phyloP scores from a whole-genome alignment of 495 filamentous ascomycete species.

The Talaromyces proteolyticus region DNA sequence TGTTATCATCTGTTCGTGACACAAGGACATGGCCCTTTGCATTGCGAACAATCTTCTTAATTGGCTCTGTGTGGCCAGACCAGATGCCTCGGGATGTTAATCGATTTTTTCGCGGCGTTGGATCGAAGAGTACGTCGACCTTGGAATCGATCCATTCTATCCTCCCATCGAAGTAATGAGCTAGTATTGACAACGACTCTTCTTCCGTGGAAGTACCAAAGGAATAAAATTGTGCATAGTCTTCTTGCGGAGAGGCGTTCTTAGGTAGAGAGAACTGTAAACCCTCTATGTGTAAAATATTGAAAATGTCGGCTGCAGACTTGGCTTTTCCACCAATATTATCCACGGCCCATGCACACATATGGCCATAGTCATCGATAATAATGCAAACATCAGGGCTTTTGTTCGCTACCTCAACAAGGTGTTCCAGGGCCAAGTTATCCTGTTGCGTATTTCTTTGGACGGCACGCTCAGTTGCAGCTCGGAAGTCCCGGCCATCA shows the following conservation, averaged over 20 bases:
- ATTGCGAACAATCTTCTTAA: conserved; percentile 82
- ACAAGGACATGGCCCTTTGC: conserved; percentile 72
- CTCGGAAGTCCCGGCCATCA: conserved; percentile 73
- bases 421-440: conserved; percentile 69
- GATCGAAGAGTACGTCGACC: conserved; percentile 78
- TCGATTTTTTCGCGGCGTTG: conserved; percentile 58
- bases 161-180: conserved; percentile 82
- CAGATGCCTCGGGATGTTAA: conserved; percentile 56
- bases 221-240: conserved; percentile 66
- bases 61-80: conserved; percentile 76
- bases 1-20: conserved; percentile 72
- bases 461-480: conserved; percentile 71
- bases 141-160: conserved; percentile 76
- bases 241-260: conserved; percentile 30
- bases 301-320: conserved; percentile 71
- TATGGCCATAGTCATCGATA: conserved; percentile 74
- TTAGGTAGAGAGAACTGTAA: conserved; percentile 60
- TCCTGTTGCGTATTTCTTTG: conserved; percentile 56
- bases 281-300: conserved; percentile 76
- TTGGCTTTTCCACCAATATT: conserved; percentile 72
- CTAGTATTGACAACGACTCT: conserved; percentile 66
- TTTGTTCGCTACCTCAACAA: conserved; percentile 80
- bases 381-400: conserved; percentile 85
- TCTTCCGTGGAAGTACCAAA: conserved; percentile 58
- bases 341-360: conserved; percentile 94